Conservation (phyloP, 2,329 filamentous ascomycete species). For the Colletotrichum sublineola region DNA sequence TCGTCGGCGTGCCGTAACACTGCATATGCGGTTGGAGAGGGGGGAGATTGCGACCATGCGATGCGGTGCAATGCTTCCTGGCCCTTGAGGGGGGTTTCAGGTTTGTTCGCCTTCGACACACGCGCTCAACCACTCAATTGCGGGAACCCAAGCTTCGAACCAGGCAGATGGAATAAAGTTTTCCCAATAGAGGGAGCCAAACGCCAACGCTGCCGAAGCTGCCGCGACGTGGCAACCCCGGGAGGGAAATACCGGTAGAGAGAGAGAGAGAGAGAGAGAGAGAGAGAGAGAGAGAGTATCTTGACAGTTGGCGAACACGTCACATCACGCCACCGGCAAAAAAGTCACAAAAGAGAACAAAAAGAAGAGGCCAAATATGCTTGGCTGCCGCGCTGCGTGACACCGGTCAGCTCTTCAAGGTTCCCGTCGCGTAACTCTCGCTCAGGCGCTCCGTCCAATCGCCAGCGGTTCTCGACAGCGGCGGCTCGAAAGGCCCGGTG, state of each 20-base stretch:
- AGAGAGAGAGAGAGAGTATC: neutral
- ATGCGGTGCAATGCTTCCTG: constrained; percentile 4
- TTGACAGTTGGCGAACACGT: neutral
- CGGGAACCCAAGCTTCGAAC: neutral
- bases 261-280: neutral
- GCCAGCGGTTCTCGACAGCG: constrained; percentile 11
- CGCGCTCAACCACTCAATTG: constrained; percentile 1
- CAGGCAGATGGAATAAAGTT: neutral
- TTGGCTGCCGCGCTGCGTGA: neutral
- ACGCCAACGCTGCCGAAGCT: neutral
- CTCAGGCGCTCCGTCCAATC: constrained; percentile 15
- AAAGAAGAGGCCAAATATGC: neutral
- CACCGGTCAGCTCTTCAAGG: constrained; percentile 32
- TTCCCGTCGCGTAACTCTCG: constrained; percentile 23
- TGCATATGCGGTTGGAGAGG: neutral
- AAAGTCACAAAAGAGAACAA: neutral
- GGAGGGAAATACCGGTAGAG: too few relatives aligned
- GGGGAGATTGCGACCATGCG: neutral
- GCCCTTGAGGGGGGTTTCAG: neutral
- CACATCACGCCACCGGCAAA: neutral
- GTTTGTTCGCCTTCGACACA: neutral
- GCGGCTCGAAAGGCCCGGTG: neutral
- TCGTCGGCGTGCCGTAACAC: neutral
- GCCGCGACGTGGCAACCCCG: neutral
- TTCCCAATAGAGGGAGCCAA: neutral